These are phyloP conservation scores for Colletotrichum spaethianum DNA, from an alignment of 2,329 filamentous ascomycete species.

Conservation along the genomic window DNA sequence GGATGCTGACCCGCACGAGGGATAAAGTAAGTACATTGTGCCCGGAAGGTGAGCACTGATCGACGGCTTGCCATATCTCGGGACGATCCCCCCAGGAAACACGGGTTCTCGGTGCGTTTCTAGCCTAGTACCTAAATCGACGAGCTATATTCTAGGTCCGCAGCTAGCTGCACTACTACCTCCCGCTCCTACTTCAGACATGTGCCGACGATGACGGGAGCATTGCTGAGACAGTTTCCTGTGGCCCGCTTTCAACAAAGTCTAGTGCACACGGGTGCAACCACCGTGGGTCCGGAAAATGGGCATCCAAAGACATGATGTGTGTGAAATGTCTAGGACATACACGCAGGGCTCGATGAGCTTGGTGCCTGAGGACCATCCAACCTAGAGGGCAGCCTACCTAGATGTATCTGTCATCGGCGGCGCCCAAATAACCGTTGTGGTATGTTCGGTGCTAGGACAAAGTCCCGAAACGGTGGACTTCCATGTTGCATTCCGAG, in stretches of 20 bases:
- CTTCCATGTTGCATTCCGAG: background rate
- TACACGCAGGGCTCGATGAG: background rate
- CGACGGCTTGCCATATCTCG: background rate
- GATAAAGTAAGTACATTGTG: background rate
- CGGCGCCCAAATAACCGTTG: background rate
- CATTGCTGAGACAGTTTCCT: constrained; percentile 7
- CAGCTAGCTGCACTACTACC: background rate
- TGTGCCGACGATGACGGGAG: constrained; percentile 2
- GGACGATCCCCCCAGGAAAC: background rate
- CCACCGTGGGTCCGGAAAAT: constrained; percentile 2
- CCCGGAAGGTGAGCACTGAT: constrained; percentile 9
- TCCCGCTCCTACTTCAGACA: background rate
- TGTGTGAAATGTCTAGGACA: constrained; percentile 9
- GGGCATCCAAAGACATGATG: background rate
- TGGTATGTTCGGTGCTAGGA: background rate
- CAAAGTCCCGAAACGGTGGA: background rate
- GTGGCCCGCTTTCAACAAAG: constrained; percentile 11
- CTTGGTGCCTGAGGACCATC: background rate
- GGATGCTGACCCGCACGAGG: background rate
- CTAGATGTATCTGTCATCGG: background rate
- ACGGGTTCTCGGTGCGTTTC: background rate
- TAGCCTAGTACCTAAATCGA: background rate
- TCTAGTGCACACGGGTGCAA: constrained; percentile 4
- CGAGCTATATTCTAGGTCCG: background rate
- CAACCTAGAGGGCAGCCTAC: background rate